A percentile compares a stretch with the other conserved stretches of the same genome.
Conservation (phyloP, 352 stramenopile genomes). For the Phytophthora pluvialis region DNA sequence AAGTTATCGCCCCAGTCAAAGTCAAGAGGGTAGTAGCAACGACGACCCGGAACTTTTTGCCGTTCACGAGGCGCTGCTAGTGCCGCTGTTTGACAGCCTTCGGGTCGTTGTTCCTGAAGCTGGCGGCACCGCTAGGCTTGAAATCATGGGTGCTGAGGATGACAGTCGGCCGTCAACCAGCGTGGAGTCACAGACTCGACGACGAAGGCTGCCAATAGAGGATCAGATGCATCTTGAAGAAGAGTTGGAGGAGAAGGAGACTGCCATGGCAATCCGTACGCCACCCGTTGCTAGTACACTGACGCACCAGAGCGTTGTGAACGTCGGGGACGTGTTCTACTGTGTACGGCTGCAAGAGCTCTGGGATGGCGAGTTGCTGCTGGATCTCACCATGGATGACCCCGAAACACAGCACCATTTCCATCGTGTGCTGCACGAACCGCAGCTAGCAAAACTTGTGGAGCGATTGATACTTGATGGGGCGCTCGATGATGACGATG, state of each 20-base stretch:
- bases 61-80: conserved; percentile 62
- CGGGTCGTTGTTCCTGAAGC: conserved; percentile 7
- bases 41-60: conserved; percentile 45
- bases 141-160: conserved; percentile 13
- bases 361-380: conserved; percentile 68
- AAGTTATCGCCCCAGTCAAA: conserved; percentile 63
- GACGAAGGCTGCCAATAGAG: conserved; percentile 16
- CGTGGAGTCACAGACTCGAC: background rate
- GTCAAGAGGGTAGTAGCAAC: conserved; percentile 12
- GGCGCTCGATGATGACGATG: conserved; percentile 14
- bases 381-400: conserved; percentile 65
- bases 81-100: conserved; percentile 47
- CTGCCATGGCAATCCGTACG: background rate
- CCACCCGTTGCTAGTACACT: conserved; percentile 37
- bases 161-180: conserved; percentile 12
- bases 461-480: conserved; percentile 34
- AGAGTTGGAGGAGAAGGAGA: background rate
- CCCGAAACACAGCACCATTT: conserved; percentile 48
- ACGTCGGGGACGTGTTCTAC: conserved; percentile 57
- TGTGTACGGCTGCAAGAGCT: conserved; percentile 65
- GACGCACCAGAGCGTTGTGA: conserved; percentile 59
- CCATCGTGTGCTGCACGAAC: conserved; percentile 39
- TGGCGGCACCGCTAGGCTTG: conserved; percentile 11
- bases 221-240: background rate
- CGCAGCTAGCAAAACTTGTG: conserved; percentile 42